These are phyloP conservation scores for Tremella fuciformis DNA, from an alignment of 768 basidiomycete species.

Conservation along the genomic window DNA sequence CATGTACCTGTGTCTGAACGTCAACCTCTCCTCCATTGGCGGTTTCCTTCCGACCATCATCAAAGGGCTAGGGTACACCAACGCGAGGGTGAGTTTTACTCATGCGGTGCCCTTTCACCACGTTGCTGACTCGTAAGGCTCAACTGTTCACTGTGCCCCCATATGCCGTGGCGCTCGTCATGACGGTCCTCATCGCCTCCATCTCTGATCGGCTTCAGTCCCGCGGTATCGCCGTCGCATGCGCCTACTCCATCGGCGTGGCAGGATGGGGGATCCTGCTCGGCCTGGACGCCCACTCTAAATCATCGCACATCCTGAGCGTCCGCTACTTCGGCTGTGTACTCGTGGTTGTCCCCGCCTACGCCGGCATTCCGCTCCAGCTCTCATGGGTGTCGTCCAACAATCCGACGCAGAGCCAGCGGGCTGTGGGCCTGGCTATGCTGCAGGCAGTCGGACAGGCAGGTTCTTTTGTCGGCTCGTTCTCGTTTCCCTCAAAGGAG, in stretches of 20 bases:
- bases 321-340: conserved; percentile 76
- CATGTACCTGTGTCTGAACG: conserved; percentile 47
- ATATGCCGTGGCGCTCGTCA: conserved; percentile 53
- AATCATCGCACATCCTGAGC: conserved; percentile 59
- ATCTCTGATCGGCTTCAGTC: conserved; percentile 44
- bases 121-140: conserved; percentile 34
- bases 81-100: not conserved
- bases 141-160: conserved; percentile 52
- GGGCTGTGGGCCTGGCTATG: conserved; percentile 70
- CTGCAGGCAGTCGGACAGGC: conserved; percentile 79
- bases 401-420: conserved; percentile 73
- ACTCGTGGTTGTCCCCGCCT: conserved; percentile 72
- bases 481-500: conserved; percentile 49
- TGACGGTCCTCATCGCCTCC: conserved; percentile 43
- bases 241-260: conserved; percentile 49
- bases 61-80: conserved; percentile 50
- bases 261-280: conserved; percentile 51
- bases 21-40: conserved; percentile 29
- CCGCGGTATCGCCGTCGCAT: conserved; percentile 43
- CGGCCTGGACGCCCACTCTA: conserved; percentile 31
- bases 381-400: conserved; percentile 73
- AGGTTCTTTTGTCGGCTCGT: conserved; percentile 55
- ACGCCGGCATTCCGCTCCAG: conserved; percentile 68
- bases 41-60: conserved; percentile 54
- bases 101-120: no score